Evolutionary conservation across 2,329 filamentous ascomycete genomes (phyloP).

Genomic region (Davidsoniella australis): DNA sequence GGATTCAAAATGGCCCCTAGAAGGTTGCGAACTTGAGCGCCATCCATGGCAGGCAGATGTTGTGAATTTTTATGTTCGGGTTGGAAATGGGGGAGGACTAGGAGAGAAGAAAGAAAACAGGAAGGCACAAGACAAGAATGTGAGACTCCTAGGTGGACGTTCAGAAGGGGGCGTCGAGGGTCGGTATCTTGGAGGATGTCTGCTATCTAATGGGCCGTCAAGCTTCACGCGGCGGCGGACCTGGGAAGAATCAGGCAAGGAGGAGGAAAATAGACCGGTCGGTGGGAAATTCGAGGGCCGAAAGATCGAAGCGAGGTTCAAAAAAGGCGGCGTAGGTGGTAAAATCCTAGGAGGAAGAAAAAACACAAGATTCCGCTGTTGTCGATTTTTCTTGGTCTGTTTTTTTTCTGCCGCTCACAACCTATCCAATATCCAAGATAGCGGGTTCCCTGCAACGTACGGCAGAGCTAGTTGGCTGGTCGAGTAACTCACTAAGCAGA

Average conservation of each 20-base stretch:
- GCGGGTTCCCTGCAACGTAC: slow-evolving; percentile 4
- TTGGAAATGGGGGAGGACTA: background rate
- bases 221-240: slow-evolving; percentile 10
- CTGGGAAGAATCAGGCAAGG: slow-evolving; percentile 6
- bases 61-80: background rate
- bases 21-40: slow-evolving; percentile 55
- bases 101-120: background rate
- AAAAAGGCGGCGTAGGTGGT: slow-evolving; percentile 6
- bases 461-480: background rate
- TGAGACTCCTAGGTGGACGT: background rate
- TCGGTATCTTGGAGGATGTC: too few relatives aligned
- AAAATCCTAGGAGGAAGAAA: slow-evolving; percentile 3
- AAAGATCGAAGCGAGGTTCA: slow-evolving; percentile 6
- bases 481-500: background rate
- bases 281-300: slow-evolving; percentile 4
- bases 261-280: slow-evolving; percentile 7
- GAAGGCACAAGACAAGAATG: background rate
- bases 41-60: slow-evolving; percentile 44
- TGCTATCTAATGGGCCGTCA: slow-evolving; percentile 1
- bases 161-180: too few relatives aligned
- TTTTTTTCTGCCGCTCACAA: slow-evolving; percentile 7
- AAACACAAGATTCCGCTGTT: slow-evolving; percentile 2
- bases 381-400: slow-evolving; percentile 9
- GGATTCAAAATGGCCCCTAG: slow-evolving; percentile 60
- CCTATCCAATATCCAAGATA: slow-evolving; percentile 2